Evolutionary conservation across 345 rosid species (phyloP).

Genomic region (Brassica napus): Da-Ae NC_063441.1:20515001-20515500

Average conservation of each 20-base stretch:
- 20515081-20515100: conserved; percentile 41
- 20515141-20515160: conserved; percentile 56
- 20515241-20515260: background rate
- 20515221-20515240: background rate
- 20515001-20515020: conserved; percentile 40
- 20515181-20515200: conserved; percentile 11
- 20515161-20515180: background rate
- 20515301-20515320: background rate
- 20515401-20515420: too few relatives aligned
- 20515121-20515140: background rate
- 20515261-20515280: background rate
- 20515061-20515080: conserved; percentile 25
- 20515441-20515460: too few relatives aligned
- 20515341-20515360: background rate
- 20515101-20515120: conserved; percentile 65
- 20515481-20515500: too few relatives aligned
- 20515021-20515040: conserved; percentile 14
- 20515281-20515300: background rate
- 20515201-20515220: conserved; percentile 15
- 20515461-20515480: too few relatives aligned
- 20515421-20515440: too few relatives aligned
- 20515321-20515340: background rate
- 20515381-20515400: too few relatives aligned
- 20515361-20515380: background rate
- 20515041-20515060: conserved; percentile 16